These are phyloP conservation scores for Xylaria bambusicola DNA, from an alignment of 495 filamentous ascomycete species.

Conservation along the genomic window DNA sequence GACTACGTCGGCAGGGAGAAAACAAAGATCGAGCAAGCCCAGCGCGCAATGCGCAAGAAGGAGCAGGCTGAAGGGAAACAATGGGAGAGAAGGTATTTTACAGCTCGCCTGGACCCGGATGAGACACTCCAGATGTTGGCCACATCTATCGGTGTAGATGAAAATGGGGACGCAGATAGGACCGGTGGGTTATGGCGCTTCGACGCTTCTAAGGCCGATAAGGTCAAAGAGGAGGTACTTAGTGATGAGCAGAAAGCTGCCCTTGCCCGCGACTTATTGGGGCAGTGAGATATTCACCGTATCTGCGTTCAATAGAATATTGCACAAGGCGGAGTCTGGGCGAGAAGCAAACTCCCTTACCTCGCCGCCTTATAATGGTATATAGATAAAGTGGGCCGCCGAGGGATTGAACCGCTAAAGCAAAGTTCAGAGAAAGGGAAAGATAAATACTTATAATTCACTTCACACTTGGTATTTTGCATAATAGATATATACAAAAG, in stretches of 20 bases:
- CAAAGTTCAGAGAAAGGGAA: neutral
- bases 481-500: neutral
- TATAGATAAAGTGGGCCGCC: neutral
- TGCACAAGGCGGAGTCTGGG: too few species aligned
- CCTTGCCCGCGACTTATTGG: conserved; percentile 44
- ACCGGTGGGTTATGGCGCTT: conserved; percentile 90
- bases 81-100: conserved; percentile 89
- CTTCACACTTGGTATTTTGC: neutral
- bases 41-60: conserved; percentile 78
- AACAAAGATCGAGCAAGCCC: conserved; percentile 84
- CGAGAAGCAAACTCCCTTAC: neutral
- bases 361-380: neutral
- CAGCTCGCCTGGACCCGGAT: conserved; percentile 52
- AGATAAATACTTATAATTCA: neutral
- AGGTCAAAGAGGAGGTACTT: conserved; percentile 40
- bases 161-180: conserved; percentile 71
- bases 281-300: conserved; percentile 38
- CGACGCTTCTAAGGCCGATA: conserved; percentile 63
- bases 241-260: conserved; percentile 40
- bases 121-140: conserved; percentile 61
- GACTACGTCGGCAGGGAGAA: conserved; percentile 78
- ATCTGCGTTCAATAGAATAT: too few species aligned
- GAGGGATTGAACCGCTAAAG: too few species aligned
- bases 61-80: conserved; percentile 76
- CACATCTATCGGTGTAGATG: conserved; percentile 51